These are phyloP conservation scores for Pulicaria dysenterica DNA, from an alignment of 129 eudicot genomes.

Conservation along the genomic window DNA sequence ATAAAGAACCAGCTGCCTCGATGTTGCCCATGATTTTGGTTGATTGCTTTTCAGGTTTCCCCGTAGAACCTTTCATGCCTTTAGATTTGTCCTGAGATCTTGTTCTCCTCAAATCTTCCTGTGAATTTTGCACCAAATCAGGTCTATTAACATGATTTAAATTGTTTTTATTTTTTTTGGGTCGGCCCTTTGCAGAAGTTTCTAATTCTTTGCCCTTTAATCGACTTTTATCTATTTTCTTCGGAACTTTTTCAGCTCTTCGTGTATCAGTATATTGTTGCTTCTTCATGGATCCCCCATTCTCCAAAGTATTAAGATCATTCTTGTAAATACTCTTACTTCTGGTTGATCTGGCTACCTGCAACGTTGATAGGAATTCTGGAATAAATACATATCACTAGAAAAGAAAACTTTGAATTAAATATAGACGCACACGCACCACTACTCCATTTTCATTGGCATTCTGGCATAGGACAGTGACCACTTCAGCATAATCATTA, in stretches of 20 bases:
- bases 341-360: conserved; percentile 29
- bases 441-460: conserved; percentile 27
- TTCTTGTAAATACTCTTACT: conserved; percentile 24
- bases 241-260: conserved; percentile 10
- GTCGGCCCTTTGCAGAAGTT: conserved; percentile 24
- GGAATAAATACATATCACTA: background rate
- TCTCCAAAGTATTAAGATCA: conserved; percentile 18
- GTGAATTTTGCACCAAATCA: background rate
- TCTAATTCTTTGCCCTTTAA: conserved; percentile 19
- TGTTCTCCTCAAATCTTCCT: conserved; percentile 20
- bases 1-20: conserved; percentile 3
- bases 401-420: conserved; percentile 9
- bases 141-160: conserved; percentile 1
- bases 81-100: conserved; percentile 6
- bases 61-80: too few species aligned
- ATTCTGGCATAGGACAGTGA: conserved; percentile 46
- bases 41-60: conserved; percentile 3
- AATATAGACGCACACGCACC: conserved; percentile 51
- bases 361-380: conserved; percentile 12
- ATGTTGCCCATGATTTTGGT: conserved; percentile 20
- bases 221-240: conserved; percentile 36
- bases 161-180: conserved; percentile 26
- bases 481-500: conserved; percentile 60
- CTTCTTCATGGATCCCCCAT: conserved; percentile 34
- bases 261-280: conserved; percentile 16